These are phyloP conservation scores for Nematodospora valgi DNA, from an alignment of 805 yeast species.

Conservation along the genomic window DNA sequence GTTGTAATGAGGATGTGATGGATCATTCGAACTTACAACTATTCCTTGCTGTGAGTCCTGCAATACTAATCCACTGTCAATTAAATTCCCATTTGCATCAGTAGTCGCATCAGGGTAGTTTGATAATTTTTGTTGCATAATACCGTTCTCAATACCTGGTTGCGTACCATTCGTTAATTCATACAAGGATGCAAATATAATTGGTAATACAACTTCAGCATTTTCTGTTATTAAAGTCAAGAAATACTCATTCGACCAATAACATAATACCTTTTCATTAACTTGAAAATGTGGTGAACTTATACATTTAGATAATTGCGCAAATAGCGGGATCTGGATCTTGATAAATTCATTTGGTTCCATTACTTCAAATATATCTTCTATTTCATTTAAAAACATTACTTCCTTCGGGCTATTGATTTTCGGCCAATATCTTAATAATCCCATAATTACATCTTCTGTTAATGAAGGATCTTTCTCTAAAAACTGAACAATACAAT, in stretches of 20 bases:
- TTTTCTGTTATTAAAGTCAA: constrained; percentile 86
- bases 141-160: constrained; percentile 40
- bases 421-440: constrained; percentile 95
- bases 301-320: constrained; percentile 90
- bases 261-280: constrained; percentile 88
- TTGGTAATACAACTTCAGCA: constrained; percentile 89
- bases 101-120: constrained; percentile 36
- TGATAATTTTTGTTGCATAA: constrained; percentile 33
- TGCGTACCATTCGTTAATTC: constrained; percentile 64
- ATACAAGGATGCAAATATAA: constrained; percentile 84
- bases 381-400: constrained; percentile 92
- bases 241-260: constrained; percentile 94
- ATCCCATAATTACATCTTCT: constrained; percentile 94
- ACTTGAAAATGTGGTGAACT: constrained; percentile 96
- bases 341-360: constrained; percentile 90
- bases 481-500: constrained; percentile 92
- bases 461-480: constrained; percentile 92
- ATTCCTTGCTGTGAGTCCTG: constrained; percentile 21
- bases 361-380: constrained; percentile 93
- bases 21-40: constrained; percentile 21
- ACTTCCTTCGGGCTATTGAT: constrained; percentile 92
- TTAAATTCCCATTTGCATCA: constrained; percentile 42
- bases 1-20: constrained; percentile 21
- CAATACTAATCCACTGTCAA: constrained; percentile 34
- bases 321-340: constrained; percentile 89